phyloP scores from a whole-genome alignment of 129 eudicot species.

The Chrysanthemum seticuspe region DNA sequence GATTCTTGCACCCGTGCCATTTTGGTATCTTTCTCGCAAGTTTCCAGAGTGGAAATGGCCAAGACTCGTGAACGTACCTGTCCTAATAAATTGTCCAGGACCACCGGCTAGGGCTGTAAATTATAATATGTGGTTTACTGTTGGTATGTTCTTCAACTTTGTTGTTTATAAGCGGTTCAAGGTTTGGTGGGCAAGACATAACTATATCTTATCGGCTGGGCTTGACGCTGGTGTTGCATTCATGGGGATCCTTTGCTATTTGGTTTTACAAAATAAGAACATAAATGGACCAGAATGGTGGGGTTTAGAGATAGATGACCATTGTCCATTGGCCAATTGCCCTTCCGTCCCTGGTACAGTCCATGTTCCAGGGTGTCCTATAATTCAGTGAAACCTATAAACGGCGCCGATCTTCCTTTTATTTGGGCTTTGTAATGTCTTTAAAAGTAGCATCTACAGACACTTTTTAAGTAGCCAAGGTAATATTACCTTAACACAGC shows the following conservation, averaged over 20 bases:
- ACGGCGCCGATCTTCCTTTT: background rate
- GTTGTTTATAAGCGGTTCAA: slow-evolving; percentile 57
- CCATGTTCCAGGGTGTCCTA: slow-evolving; percentile 52
- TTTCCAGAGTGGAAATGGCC: slow-evolving; percentile 74
- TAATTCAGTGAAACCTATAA: slow-evolving; percentile 27
- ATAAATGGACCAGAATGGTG: slow-evolving; percentile 75
- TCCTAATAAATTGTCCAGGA: slow-evolving; percentile 54
- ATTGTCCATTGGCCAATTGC: slow-evolving; percentile 70
- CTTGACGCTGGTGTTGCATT: slow-evolving; percentile 90
- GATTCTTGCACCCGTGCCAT: slow-evolving; percentile 67
- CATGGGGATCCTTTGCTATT: slow-evolving; percentile 70
- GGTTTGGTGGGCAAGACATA: slow-evolving; percentile 85
- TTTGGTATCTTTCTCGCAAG: slow-evolving; percentile 56
- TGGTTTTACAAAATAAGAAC: slow-evolving; percentile 55
- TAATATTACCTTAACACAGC: background rate
- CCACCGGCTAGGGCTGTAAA: slow-evolving; percentile 73
- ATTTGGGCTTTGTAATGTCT: background rate
- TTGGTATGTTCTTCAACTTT: slow-evolving; percentile 68
- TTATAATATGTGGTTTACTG: slow-evolving; percentile 63
- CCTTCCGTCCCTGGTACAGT: slow-evolving; percentile 68
- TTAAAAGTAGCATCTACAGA: background rate
- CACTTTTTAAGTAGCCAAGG: background rate
- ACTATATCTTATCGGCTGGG: slow-evolving; percentile 75
- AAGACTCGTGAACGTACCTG: slow-evolving; percentile 55
- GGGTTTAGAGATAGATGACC: slow-evolving; percentile 74